phyloP scores from a whole-genome alignment of 2,329 filamentous ascomycete species.

The Claviceps africana region DNA sequence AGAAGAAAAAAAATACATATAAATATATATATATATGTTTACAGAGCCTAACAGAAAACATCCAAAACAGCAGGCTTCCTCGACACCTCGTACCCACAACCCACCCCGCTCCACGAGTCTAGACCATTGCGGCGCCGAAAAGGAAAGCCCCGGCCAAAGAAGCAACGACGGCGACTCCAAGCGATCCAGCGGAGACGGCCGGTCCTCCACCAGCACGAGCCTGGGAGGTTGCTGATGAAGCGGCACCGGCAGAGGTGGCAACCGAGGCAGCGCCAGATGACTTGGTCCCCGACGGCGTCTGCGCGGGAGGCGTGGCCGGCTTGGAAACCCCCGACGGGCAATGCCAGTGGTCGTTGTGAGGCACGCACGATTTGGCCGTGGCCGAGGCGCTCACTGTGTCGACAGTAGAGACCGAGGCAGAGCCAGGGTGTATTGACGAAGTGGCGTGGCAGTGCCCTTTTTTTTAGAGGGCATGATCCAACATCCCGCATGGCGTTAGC shows the following conservation, averaged over 20 bases:
- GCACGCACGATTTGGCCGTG: constrained; percentile 1
- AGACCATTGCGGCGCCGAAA: constrained; percentile 1
- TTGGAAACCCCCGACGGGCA: constrained; percentile 5
- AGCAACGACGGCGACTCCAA: constrained; percentile 3
- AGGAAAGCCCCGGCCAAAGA: constrained; percentile 7
- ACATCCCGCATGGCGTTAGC: not conserved
- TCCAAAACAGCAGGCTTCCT: too few relatives aligned
- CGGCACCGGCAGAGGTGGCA: not conserved
- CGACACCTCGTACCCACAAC: too few relatives aligned
- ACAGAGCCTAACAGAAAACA: too few relatives aligned
- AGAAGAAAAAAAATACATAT: too few relatives aligned
- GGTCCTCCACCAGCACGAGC: constrained; percentile 1
- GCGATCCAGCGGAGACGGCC: constrained; percentile 1
- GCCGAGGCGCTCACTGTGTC: constrained; percentile 1
- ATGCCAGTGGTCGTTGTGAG: constrained; percentile 9
- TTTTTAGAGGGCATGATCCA: too few relatives aligned
- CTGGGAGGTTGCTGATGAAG: not conserved
- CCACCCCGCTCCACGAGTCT: not conserved
- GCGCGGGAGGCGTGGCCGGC: constrained; percentile 6
- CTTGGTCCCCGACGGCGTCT: constrained; percentile 1
- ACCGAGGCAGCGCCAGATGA: not conserved
- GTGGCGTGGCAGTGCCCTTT: constrained; percentile 9
- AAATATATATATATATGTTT: too few relatives aligned
- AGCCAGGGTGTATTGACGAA: not conserved
- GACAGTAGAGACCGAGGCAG: not conserved